Conservation (phyloP, 164 flowering plant genomes). For the Vitis cinerea region DNA sequence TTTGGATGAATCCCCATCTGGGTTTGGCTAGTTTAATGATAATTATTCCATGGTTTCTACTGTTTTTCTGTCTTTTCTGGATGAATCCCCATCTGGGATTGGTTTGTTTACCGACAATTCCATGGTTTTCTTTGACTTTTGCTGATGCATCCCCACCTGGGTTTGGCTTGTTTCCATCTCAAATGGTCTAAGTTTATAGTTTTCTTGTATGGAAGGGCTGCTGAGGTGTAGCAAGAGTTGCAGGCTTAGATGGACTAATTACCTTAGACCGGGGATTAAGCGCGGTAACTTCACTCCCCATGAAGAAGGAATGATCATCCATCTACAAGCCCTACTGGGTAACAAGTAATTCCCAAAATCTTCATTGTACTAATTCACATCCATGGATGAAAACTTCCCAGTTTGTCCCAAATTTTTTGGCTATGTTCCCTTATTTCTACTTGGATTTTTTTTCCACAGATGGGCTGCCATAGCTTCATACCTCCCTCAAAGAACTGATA, state of each 20-base stretch:
- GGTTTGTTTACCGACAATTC: too few species aligned
- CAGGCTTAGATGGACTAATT: conserved; percentile 9
- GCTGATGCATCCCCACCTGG: too few species aligned
- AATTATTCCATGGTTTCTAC: too few species aligned
- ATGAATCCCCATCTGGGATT: too few species aligned
- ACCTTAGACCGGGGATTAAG: conserved; percentile 10
- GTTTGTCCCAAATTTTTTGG: not conserved
- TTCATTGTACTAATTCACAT: not conserved
- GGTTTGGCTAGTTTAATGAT: too few species aligned
- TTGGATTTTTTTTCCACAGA: not conserved
- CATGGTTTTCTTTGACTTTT: too few species aligned
- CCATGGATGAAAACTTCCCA: not conserved
- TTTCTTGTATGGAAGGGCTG: conserved; percentile 2
- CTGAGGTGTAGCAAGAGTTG: conserved; percentile 11
- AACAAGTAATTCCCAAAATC: conserved; percentile 2
- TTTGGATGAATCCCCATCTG: too few species aligned
- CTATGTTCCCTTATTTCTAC: not conserved
- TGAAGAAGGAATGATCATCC: conserved; percentile 11
- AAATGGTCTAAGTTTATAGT: too few species aligned
- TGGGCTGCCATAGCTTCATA: conserved; percentile 14
- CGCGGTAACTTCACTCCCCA: conserved; percentile 10
- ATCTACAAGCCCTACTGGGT: conserved; percentile 9
- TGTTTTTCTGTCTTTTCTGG: too few species aligned
- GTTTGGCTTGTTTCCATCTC: too few species aligned
- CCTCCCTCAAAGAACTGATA: conserved; percentile 5